phyloP scores from a whole-genome alignment of 164 flowering plant genomes.

The Saururus chinensis region DNA sequence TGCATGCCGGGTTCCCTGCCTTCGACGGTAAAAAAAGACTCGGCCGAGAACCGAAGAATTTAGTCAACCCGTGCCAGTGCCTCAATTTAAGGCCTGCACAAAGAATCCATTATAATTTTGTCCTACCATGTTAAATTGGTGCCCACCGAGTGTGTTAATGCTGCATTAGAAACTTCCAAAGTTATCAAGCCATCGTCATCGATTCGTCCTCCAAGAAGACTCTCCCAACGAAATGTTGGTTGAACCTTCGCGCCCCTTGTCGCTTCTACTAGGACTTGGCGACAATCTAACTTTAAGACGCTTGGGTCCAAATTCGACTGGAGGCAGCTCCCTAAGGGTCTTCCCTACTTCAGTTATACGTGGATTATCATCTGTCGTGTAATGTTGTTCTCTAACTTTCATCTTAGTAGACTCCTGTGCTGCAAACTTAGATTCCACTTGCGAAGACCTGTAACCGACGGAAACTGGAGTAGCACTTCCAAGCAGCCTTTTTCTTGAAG shows the following conservation, averaged over 20 bases:
- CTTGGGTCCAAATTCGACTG: neutral
- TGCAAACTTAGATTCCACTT: neutral
- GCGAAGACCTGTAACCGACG: neutral
- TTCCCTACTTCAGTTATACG: neutral
- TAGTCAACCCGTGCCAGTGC: neutral
- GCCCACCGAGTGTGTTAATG: neutral
- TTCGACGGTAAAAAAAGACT: neutral
- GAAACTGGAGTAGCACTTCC: neutral
- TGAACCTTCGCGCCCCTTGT: neutral
- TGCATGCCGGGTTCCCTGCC: neutral
- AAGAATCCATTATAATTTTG: neutral
- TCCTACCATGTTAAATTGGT: neutral
- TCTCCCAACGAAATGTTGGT: neutral
- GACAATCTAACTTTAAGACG: neutral
- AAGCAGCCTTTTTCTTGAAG: neutral
- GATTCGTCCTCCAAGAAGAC: neutral
- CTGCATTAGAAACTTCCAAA: neutral
- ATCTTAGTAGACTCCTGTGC: neutral
- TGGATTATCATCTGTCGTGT: neutral
- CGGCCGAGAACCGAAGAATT: neutral
- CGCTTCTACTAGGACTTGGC: neutral
- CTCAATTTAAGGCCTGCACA: neutral
- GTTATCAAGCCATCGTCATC: neutral
- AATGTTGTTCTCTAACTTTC: neutral
- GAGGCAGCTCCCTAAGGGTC: neutral